phyloP scores from a whole-genome alignment of 2,329 filamentous ascomycete species.

The Rugonectria rugulosa region DNA sequence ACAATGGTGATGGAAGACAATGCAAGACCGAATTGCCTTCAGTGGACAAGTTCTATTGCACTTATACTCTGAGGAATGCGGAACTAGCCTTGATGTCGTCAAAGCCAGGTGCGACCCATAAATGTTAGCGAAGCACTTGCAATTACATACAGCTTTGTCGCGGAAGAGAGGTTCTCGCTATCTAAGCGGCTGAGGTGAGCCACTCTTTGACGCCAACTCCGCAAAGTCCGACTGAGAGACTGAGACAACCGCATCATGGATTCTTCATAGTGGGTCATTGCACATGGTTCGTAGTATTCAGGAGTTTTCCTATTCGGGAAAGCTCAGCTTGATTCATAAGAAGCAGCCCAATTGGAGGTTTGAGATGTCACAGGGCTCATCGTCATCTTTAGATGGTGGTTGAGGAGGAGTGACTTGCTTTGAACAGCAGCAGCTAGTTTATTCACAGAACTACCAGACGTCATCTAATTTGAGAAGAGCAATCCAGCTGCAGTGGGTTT shows the following conservation, averaged over 20 bases:
- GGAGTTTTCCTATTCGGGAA: not conserved
- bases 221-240: conserved; percentile 19
- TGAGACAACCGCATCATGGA: not conserved
- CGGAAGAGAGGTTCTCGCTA: not conserved
- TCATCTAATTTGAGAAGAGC: not conserved
- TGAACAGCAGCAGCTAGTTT: too few species aligned
- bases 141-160: not conserved
- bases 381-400: too few species aligned
- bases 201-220: conserved; percentile 25
- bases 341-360: too few species aligned
- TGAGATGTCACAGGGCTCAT: too few species aligned
- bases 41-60: not conserved
- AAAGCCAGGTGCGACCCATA: not conserved
- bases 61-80: not conserved
- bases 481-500: too few species aligned
- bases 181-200: conserved; percentile 36
- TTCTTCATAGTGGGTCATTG: not conserved
- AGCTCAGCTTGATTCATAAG: too few species aligned
- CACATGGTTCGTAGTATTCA: too few species aligned
- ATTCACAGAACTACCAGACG: not conserved
- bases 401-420: too few species aligned
- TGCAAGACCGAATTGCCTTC: not conserved
- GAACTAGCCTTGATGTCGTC: not conserved
- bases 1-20: not conserved
- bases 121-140: conserved; percentile 22